Conservation (phyloP, 129 eudicot genomes). For the sunflower (Helianthus annuus) region DNA sequence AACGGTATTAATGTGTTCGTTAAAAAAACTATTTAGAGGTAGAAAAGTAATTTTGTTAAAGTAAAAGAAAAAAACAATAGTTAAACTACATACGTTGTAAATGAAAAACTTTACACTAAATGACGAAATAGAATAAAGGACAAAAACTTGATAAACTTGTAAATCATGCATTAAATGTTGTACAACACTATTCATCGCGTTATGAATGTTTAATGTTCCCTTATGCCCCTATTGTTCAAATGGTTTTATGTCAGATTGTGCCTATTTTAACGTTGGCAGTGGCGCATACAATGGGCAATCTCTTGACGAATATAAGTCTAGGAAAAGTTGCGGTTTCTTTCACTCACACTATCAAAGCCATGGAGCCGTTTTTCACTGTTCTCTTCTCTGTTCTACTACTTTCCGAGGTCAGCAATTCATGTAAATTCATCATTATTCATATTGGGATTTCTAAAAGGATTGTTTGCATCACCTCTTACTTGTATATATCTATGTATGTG, state of each 20-base stretch:
- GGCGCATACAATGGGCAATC: conserved; percentile 83
- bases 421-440: not conserved
- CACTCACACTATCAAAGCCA: conserved; percentile 96
- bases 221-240: not conserved
- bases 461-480: conserved; percentile 9
- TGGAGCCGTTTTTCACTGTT: conserved; percentile 98
- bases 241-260: conserved; percentile 45
- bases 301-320: conserved; percentile 81
- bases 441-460: not conserved
- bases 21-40: too few species aligned
- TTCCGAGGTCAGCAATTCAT: conserved; percentile 56
- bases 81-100: too few species aligned
- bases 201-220: not conserved
- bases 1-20: too few species aligned
- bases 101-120: too few species aligned
- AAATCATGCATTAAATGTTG: too few species aligned
- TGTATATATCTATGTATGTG: not conserved
- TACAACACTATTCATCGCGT: not conserved
- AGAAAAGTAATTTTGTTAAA: too few species aligned
- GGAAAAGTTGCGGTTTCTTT: conserved; percentile 93
- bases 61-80: too few species aligned
- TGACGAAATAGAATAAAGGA: too few species aligned
- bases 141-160: too few species aligned
- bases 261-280: conserved; percentile 59
- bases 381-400: conserved; percentile 64